Base-by-base conservation (phyloP, 169 alveolate species). In the Eimeria sp. region DNA sequence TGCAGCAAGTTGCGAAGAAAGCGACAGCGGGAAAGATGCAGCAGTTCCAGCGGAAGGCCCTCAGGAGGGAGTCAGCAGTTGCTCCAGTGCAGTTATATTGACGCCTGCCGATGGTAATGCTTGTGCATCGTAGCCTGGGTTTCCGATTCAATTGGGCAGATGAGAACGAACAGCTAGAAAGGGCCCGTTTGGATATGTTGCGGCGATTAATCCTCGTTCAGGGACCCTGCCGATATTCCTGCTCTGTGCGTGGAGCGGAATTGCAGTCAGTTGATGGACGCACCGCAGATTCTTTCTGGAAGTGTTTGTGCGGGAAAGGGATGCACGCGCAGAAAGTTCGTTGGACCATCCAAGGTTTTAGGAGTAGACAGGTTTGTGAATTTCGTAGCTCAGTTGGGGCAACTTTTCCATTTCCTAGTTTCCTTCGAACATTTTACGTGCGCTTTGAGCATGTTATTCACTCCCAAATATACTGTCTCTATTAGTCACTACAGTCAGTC, bases 11-110 rank as follows among this genome's bases (percentile, higher is more conserved):
- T 37, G 43, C 56, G 49, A 30, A 40, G 77, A 83, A 4, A 56
- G 74, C 62, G 90, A 25, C 90, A 82, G 33, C 72, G 90, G 49
- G 60, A 58, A 83, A 16, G 83, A 14, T 52, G 88, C 46, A 78
- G 49, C 14, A 25, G 49, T 40, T 30, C n/a, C 88, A 78, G 66
- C 25, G 88, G 66, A 78, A 78, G 10, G 46, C 46, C 68, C 23
- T n/a, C n/a, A n/a, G n/a, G 88, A n/a, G 62, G 88, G 49, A 27
- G 68, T 52, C n/a, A n/a, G 88, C 13, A 52, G 68, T 54, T 54
- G 16, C n/a, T 27, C 27, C 68, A 52, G 68, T 52, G 68, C 68
- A 49, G 46, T 30, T n/a, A 46, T 11, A 25, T n/a, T 78, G 66
- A 49, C 88, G 14, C 62, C 88, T 9, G 88, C 71, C 18, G 88